Evolutionary conservation across 1,284 basidiomycete species (phyloP), one percentile per base, ranked within the genome.

Genomic region (Microbotryum saponariae): DNA sequence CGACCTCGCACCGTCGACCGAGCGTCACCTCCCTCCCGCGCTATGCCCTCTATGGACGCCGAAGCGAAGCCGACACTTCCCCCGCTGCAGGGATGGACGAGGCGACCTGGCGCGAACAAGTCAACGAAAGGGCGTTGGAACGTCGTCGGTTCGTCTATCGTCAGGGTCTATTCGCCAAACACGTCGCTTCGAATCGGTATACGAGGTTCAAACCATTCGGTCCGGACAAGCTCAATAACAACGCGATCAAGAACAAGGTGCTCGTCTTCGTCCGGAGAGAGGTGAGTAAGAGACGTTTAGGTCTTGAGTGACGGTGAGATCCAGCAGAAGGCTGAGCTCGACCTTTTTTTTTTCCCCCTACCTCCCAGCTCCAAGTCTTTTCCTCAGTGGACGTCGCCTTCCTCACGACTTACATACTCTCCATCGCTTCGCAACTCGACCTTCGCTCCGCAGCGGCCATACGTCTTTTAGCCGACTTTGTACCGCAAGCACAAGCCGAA

Each of bases 141-240:
- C 56, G 67, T 6, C 64, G 74, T 20, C 60, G 58, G 23, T 66
- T 67, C 60, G 59, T 75, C 25, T 75, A 75, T 60, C 62, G 67
- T 7, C 58, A 72, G 21, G 51, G 56, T 0, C 60, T 71, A 2
- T 74, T 68, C 56, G 74, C 70, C 3, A 69, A 69, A 31, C 74
- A 75, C 50, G 69, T 75, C 23, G 73, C 72, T 9, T 61, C 65
- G n/a, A 74, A 74, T 48, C 61, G 71, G 1, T 71, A 70, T 57
- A 74, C 72, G 1, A 58, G 66, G 33, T 74, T 71, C 69, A 67
- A 67, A 20, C 55, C 73, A 3, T 60, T 60, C 47, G 67, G 65
- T 1, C 69, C 72, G 6, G 52, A 64, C 18, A 63, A 61, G 4
- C 67, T 74, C 21, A 60, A 63, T 6, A 23, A 29, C 27, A 42